These are phyloP conservation scores for Aspergillus terreus DNA, from an alignment of 2,329 filamentous ascomycete genomes.

Conservation along the genomic window DNA sequence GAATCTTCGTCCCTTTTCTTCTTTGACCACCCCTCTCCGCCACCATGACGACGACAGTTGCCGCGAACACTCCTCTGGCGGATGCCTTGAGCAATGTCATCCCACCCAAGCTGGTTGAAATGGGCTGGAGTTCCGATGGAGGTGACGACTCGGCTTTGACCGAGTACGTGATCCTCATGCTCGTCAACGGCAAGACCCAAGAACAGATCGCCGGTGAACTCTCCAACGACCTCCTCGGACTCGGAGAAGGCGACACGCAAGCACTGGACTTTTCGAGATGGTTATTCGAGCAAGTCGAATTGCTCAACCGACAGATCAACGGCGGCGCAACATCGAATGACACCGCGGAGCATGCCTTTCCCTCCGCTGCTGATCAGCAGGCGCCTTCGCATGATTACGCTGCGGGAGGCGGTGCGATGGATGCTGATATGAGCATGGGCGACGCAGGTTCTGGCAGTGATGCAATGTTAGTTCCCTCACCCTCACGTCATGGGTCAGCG, in stretches of 20 bases:
- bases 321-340: conserved; percentile 38
- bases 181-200: conserved; percentile 90
- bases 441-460: conserved; percentile 45
- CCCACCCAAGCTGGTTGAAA: conserved; percentile 86
- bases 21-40: conserved; percentile 2
- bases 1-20: not conserved
- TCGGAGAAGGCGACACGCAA: conserved; percentile 77
- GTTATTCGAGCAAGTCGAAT: conserved; percentile 84
- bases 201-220: conserved; percentile 86
- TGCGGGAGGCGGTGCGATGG: conserved; percentile 46
- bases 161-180: conserved; percentile 96
- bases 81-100: conserved; percentile 77
- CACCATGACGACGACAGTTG: conserved; percentile 72
- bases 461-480: conserved; percentile 30
- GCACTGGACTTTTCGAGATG: conserved; percentile 82
- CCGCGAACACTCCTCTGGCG: conserved; percentile 76
- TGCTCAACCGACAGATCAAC: conserved; percentile 62
- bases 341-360: conserved; percentile 26
- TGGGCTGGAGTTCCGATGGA: conserved; percentile 82
- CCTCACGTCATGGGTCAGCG: not conserved
- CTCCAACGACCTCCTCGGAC: conserved; percentile 76
- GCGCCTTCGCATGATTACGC: conserved; percentile 20
- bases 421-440: conserved; percentile 77
- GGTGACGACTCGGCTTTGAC: conserved; percentile 79
- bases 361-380: conserved; percentile 33